Conservation (phyloP, 495 filamentous ascomycete species). For the Penicillium silybi region DNA sequence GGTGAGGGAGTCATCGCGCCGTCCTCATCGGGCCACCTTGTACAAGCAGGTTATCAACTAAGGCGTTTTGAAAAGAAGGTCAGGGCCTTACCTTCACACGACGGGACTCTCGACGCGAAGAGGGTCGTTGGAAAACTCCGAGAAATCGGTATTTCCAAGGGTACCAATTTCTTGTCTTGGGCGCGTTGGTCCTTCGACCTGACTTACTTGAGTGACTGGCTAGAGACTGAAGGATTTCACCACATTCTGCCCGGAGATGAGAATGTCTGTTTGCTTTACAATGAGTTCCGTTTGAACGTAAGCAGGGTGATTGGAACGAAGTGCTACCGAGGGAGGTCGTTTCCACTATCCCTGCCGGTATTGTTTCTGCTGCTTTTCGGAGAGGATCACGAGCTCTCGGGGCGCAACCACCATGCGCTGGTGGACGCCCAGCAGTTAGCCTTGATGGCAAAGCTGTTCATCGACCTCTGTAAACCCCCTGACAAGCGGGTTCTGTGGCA, state of each 20-base stretch:
- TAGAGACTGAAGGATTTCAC: background rate
- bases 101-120: conserved; percentile 2
- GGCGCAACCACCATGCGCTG: too few relatives aligned
- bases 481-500: too few relatives aligned
- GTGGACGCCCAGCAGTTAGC: too few relatives aligned
- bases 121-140: background rate
- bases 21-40: too few relatives aligned
- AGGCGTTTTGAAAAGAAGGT: too few relatives aligned
- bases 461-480: too few relatives aligned
- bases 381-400: too few relatives aligned
- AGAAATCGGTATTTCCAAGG: conserved; percentile 1
- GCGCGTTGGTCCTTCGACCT: conserved; percentile 1
- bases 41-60: too few relatives aligned
- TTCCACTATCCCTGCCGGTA: conserved; percentile 2
- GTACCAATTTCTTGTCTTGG: conserved; percentile 3
- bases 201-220: conserved; percentile 1
- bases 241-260: background rate
- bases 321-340: background rate
- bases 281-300: background rate
- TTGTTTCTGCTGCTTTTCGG: too few relatives aligned
- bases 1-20: too few relatives aligned
- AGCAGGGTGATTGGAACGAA: background rate
- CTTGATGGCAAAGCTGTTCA: too few relatives aligned
- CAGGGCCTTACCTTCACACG: background rate
- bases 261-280: background rate